Conservation (phyloP, 805 yeast genomes). For the Spathaspora hagerdaliae region DNA sequence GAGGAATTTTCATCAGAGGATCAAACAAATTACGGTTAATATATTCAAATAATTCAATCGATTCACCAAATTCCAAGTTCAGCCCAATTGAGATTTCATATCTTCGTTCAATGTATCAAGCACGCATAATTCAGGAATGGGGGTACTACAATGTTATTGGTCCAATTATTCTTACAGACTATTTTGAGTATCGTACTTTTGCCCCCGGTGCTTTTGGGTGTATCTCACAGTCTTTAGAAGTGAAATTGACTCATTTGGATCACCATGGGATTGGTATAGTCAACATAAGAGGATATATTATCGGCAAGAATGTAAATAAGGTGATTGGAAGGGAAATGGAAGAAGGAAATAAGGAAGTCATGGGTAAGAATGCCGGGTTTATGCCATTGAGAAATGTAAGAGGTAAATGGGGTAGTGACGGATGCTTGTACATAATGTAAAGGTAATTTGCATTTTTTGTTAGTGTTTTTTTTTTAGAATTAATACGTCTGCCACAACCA, state of each 20-base stretch:
- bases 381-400: constrained; percentile 36
- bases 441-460: neutral
- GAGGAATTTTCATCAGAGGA: neutral
- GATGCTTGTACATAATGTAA: constrained; percentile 53
- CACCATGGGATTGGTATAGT: constrained; percentile 46
- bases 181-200: constrained; percentile 57
- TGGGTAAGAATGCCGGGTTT: constrained; percentile 31
- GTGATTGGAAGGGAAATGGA: constrained; percentile 2
- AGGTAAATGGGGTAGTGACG: constrained; percentile 68
- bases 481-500: too few relatives aligned
- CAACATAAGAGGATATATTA: constrained; percentile 59
- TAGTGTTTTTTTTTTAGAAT: too few relatives aligned
- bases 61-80: neutral
- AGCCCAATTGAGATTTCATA: neutral
- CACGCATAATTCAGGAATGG: constrained; percentile 51
- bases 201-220: constrained; percentile 47
- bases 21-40: constrained; percentile 1
- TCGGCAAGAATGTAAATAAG: constrained; percentile 44
- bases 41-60: constrained; percentile 4
- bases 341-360: neutral
- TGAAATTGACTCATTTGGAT: constrained; percentile 44
- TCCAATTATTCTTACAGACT: constrained; percentile 55
- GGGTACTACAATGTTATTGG: constrained; percentile 48
- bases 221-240: constrained; percentile 55
- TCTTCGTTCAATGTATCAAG: constrained; percentile 11